Evolutionary conservation across 1,284 basidiomycete genomes (phyloP).

Genomic region (Ceratobasidium sp.): DNA sequence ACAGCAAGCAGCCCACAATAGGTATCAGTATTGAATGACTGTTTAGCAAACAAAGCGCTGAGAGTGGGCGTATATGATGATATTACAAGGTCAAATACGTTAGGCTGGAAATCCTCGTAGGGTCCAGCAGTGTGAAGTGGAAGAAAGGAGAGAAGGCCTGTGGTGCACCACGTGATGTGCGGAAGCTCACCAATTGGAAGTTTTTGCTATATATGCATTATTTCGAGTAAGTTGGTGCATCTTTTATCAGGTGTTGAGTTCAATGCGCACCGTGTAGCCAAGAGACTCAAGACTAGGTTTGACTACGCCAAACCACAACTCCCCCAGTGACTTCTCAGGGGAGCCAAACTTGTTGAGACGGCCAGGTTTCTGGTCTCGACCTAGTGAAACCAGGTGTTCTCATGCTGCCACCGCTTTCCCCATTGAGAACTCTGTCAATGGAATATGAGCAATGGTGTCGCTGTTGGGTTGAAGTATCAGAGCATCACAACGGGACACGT

Average conservation of each 20-base stretch:
- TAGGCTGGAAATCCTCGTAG: background rate
- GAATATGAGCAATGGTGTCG: background rate
- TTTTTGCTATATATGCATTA: background rate
- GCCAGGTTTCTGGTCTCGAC: background rate
- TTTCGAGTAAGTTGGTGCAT: background rate
- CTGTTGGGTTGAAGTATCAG: background rate
- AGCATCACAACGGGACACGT: background rate
- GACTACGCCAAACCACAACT: background rate
- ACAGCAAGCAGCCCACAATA: background rate
- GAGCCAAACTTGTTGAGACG: background rate
- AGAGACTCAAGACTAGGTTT: background rate
- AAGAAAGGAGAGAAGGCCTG: background rate
- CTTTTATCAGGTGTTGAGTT: too few relatives aligned
- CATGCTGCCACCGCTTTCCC: background rate
- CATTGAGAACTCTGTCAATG: background rate
- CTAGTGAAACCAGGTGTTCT: background rate
- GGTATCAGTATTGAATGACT: background rate
- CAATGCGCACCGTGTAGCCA: background rate
- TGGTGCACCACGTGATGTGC: conserved; percentile 11
- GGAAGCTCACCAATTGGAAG: background rate
- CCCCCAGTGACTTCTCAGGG: background rate
- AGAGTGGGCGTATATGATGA: conserved; percentile 8
- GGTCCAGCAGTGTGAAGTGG: conserved; percentile 2
- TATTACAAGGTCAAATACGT: background rate
- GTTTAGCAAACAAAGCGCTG: background rate